Evolutionary conservation across 495 filamentous ascomycete genomes (phyloP), one percentile per base, ranked within the genome.

Genomic region (Neurospora intermedia): DNA sequence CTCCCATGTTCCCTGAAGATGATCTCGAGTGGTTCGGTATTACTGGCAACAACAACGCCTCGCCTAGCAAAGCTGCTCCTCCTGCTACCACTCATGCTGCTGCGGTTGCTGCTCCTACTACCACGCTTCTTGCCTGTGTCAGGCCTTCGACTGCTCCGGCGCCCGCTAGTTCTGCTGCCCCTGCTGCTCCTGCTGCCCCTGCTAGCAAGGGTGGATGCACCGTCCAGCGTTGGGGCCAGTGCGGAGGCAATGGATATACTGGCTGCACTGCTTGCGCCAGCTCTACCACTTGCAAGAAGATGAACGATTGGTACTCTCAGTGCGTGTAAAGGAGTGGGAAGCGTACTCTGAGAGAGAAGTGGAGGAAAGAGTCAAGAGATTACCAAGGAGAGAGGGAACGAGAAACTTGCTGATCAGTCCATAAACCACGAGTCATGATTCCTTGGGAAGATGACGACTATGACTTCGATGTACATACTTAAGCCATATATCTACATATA

Each of bases 171-270:
- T 74, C 74, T 76, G 88, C 72, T 78, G 35, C 35, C 35, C 27
- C 27, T 27, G 27, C 27, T 27, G 27, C 27, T 2, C 27, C 27
- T 27, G 27, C 27, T 27, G 27, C 27, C 27, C 27, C 27, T 31
- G 27, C 27, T 31, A 84, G 76, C 23, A 62, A 62, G 16, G 80
- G 73, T 69, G 76, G 78, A 62, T 78, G 78, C 72, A 73, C 71
- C 8, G 62, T 73, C 5, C 69, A 72, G 7, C 72, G 62, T 11
- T 87, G 79, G 71, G 80, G 71, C 6, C 85, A 88, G 80, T 87
- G 85, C 69, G 85, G 81, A 27, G 85, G 85, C 1, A 75, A 71
- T n/a, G 83, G 81, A 1, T 88, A 70, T 45, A 80, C 74, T 16
- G 85, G 85, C 6, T 80, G 77, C 59, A 80, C 77, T 8, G 80